Conservation (phyloP, 371 early-diverging fungal genomes). For the Mortierella sp. region DNA sequence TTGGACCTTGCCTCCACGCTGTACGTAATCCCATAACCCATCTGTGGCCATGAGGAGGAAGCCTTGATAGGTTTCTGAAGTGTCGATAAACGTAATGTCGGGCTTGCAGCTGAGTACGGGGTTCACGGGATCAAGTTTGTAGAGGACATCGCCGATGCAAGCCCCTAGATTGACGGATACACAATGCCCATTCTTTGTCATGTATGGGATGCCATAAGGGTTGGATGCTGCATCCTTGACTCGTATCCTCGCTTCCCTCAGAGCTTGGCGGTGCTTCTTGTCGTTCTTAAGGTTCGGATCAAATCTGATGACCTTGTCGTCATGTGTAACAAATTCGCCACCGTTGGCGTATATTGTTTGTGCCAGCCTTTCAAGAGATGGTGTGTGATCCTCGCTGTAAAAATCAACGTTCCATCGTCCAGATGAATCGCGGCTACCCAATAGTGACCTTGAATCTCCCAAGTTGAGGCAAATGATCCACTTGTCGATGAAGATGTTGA, state of each 20-base stretch:
- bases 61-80: slow-evolving; percentile 36
- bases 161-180: slow-evolving; percentile 73
- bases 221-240: slow-evolving; percentile 56
- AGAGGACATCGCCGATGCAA: slow-evolving; percentile 73
- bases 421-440: slow-evolving; percentile 59
- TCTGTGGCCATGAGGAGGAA: slow-evolving; percentile 56
- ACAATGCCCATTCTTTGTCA: slow-evolving; percentile 58
- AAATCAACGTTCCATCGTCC: slow-evolving; percentile 68
- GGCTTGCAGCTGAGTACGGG: slow-evolving; percentile 73
- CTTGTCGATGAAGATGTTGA: slow-evolving; percentile 75
- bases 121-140: slow-evolving; percentile 66
- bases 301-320: slow-evolving; percentile 70
- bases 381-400: slow-evolving; percentile 74
- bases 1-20: slow-evolving; percentile 42
- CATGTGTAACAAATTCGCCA: slow-evolving; percentile 74
- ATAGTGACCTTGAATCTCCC: slow-evolving; percentile 82
- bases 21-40: slow-evolving; percentile 55
- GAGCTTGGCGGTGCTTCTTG: slow-evolving; percentile 63
- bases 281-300: slow-evolving; percentile 58
- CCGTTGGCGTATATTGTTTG: slow-evolving; percentile 72
- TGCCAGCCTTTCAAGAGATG: slow-evolving; percentile 71
- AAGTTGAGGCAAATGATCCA: slow-evolving; percentile 87
- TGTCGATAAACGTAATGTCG: slow-evolving; percentile 66
- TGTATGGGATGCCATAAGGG: slow-evolving; percentile 51
- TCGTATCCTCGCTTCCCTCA: slow-evolving; percentile 72